phyloP scores from a whole-genome alignment of 2,329 filamentous ascomycete genomes.

The Raffaelea arxii region DNA sequence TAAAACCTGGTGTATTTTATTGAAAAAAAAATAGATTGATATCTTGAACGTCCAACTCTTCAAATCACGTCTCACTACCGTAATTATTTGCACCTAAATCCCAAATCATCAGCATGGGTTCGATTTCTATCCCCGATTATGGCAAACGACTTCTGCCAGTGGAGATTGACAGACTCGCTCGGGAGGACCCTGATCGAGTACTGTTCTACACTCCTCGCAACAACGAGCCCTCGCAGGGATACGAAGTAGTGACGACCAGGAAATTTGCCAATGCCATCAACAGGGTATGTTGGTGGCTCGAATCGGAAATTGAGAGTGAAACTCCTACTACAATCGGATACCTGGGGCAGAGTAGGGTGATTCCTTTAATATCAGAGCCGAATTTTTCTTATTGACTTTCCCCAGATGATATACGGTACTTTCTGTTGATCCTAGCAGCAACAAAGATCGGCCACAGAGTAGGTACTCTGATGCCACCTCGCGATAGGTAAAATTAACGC shows the following conservation, averaged over 20 bases:
- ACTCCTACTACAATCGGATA: background rate
- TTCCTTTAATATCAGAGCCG: background rate
- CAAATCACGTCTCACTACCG: no score
- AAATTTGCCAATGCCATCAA: background rate
- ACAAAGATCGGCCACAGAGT: background rate
- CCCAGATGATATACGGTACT: background rate
- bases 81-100: no score
- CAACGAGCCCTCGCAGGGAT: background rate
- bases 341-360: background rate
- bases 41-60: no score
- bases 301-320: background rate
- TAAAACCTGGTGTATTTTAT: background rate
- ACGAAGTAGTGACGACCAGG: background rate
- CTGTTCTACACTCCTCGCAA: background rate
- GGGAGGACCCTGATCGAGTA: background rate
- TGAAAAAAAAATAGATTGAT: background rate
- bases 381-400: background rate
- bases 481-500: background rate
- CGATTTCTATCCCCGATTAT: background rate
- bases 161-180: background rate
- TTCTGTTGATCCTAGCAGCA: background rate
- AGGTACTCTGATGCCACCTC: background rate
- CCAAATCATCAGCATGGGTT: background rate
- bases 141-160: background rate
- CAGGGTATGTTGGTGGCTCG: background rate